A percentile compares a stretch with the other conserved stretches of the same genome.
Evolutionary conservation across 1,139 yeast genomes (phyloP).

Genomic region (Saccharomyces hybrid): DNA sequence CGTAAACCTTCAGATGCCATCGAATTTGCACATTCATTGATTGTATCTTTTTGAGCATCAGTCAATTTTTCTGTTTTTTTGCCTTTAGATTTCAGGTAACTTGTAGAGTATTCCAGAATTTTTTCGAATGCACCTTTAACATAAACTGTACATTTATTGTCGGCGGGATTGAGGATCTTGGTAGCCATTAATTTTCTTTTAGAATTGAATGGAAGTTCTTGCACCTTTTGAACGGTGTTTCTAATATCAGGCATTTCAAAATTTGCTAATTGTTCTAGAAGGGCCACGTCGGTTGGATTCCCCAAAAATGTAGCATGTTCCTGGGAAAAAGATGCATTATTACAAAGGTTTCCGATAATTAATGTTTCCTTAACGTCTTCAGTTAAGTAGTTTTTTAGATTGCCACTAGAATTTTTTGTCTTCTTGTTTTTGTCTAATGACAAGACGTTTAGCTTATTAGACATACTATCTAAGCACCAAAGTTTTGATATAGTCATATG

Average conservation of each 20-base stretch:
- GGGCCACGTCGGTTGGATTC: slow-evolving; percentile 90
- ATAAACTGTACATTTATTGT: slow-evolving; percentile 51
- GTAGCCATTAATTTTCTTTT: slow-evolving; percentile 82
- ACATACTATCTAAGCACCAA: slow-evolving; percentile 66
- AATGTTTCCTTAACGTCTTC: slow-evolving; percentile 48
- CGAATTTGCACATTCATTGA: slow-evolving; percentile 49
- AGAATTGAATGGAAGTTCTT: slow-evolving; percentile 82
- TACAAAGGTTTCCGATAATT: slow-evolving; percentile 71
- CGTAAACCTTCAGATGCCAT: slow-evolving; percentile 83
- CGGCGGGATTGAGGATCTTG: slow-evolving; percentile 40
- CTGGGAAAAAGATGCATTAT: slow-evolving; percentile 63
- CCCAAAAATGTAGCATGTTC: slow-evolving; percentile 75
- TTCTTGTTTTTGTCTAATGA: slow-evolving; percentile 42
- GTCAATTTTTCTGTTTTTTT: slow-evolving; percentile 42
- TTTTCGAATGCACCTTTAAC: slow-evolving; percentile 89
- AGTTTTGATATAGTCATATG: slow-evolving; percentile 86
- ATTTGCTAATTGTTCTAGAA: slow-evolving; percentile 62
- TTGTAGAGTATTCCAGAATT: slow-evolving; percentile 54
- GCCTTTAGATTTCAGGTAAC: slow-evolving; percentile 54
- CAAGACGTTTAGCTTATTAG: slow-evolving; percentile 39
- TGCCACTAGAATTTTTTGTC: slow-evolving; percentile 22
- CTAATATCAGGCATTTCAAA: slow-evolving; percentile 71
- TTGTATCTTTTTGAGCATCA: slow-evolving; percentile 40
- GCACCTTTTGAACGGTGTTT: slow-evolving; percentile 40
- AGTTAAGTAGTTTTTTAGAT: slow-evolving; percentile 43